These are phyloP conservation scores for Eucalyptus marginata DNA, from an alignment of 345 rosid species.

Conservation along the genomic window DNA sequence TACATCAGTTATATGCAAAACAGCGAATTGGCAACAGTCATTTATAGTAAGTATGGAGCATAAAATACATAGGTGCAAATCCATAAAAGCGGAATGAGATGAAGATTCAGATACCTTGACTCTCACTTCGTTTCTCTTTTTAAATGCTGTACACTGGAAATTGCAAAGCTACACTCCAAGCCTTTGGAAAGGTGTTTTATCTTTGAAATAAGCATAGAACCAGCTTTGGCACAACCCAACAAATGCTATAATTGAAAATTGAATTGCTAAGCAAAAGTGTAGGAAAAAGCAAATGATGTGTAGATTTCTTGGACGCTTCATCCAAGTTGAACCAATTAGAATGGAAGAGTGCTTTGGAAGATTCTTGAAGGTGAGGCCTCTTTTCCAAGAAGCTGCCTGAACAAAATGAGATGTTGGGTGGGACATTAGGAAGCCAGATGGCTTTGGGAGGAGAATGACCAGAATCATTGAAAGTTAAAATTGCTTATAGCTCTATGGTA, in stretches of 20 bases:
- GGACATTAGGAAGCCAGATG: neutral
- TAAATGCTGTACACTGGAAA: neutral
- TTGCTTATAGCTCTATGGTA: neutral
- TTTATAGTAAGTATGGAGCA: neutral
- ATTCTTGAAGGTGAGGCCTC: neutral
- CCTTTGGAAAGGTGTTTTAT: neutral
- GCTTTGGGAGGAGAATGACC: neutral
- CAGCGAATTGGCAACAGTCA: neutral
- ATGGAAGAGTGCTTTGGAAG: neutral
- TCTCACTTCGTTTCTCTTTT: neutral
- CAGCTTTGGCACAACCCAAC: neutral
- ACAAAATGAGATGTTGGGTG: neutral
- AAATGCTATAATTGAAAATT: neutral
- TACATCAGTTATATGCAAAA: neutral
- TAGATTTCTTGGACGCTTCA: neutral
- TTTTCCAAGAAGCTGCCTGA: neutral
- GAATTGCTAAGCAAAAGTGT: neutral
- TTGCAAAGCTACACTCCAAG: neutral
- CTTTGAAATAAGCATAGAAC: neutral
- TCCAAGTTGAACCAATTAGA: neutral
- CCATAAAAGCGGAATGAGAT: neutral
- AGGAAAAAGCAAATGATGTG: neutral
- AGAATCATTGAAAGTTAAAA: neutral
- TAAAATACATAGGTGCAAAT: neutral
- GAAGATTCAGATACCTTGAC: neutral